These are phyloP conservation scores for Schizochytrium sp. DNA, from an alignment of 108 stramenopile species.

Conservation along the genomic window DNA sequence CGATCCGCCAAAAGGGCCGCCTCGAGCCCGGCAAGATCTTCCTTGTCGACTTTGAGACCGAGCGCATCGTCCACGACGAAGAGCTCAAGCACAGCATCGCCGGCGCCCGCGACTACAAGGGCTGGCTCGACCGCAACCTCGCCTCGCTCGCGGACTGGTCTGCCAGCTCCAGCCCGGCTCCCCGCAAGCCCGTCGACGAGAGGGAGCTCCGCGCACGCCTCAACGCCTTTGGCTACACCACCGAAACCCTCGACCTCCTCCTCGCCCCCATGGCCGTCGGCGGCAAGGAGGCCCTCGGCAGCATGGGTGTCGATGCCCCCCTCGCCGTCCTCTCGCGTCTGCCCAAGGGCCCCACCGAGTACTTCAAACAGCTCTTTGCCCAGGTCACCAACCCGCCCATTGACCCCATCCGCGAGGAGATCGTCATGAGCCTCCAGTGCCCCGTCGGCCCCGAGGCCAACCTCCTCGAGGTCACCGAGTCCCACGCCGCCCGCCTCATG, in stretches of 20 bases:
- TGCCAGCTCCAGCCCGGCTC: constrained; percentile 62
- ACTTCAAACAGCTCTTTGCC: constrained; percentile 97
- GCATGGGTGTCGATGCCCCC: constrained; percentile 96
- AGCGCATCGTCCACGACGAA: constrained; percentile 82
- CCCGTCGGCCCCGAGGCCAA: constrained; percentile 88
- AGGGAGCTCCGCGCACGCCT: constrained; percentile 9
- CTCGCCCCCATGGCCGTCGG: constrained; percentile 80
- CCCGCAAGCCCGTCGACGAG: constrained; percentile 51
- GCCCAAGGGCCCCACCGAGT: constrained; percentile 82
- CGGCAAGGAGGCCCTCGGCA: constrained; percentile 86
- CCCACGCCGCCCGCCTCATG: constrained; percentile 74
- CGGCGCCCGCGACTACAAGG: constrained; percentile 66
- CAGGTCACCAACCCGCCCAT: constrained; percentile 98
- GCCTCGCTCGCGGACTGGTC: constrained; percentile 26
- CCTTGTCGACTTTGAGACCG: constrained; percentile 84
- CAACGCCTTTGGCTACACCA: constrained; percentile 74
- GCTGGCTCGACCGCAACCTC: constrained; percentile 69
- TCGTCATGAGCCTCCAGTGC: constrained; percentile 92
- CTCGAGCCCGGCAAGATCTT: constrained; percentile 97
- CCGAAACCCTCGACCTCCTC: constrained; percentile 85
- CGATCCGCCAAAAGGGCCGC: constrained; percentile 82
- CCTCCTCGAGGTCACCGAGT: constrained; percentile 63
- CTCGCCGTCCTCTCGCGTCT: constrained; percentile 85
- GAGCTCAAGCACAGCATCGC: constrained; percentile 91
- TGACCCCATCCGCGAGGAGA: constrained; percentile 93